Evolutionary conservation across 2,329 filamentous ascomycete genomes (phyloP).

Genomic region (Aspergillus transmontanensis): DNA sequence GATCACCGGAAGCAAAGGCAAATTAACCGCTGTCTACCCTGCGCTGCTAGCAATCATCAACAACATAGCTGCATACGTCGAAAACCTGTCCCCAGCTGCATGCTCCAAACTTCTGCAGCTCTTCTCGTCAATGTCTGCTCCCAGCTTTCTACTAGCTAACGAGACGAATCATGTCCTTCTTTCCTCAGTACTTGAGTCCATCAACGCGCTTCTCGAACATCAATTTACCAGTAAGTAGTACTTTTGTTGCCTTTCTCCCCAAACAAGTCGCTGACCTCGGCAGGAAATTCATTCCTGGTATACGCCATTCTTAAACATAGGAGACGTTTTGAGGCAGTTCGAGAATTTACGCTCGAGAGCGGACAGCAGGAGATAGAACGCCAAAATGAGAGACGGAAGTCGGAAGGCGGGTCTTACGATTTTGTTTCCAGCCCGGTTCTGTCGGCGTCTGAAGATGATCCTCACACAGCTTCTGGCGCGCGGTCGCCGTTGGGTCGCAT

Average conservation of each 20-base stretch:
- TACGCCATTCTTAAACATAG: slow-evolving; percentile 77
- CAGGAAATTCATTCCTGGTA: slow-evolving; percentile 79
- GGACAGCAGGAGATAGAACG: slow-evolving; percentile 89
- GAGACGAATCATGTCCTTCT: slow-evolving; percentile 86
- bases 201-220: slow-evolving; percentile 89
- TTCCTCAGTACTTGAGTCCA: slow-evolving; percentile 79
- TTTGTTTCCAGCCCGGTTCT: slow-evolving; percentile 36
- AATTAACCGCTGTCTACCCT: slow-evolving; percentile 87
- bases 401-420: slow-evolving; percentile 49
- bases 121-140: slow-evolving; percentile 89
- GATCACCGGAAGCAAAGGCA: slow-evolving; percentile 88
- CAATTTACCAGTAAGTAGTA: slow-evolving; percentile 71
- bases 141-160: slow-evolving; percentile 87
- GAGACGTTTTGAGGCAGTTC: slow-evolving; percentile 80
- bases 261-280: slow-evolving; percentile 23
- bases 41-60: slow-evolving; percentile 89
- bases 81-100: slow-evolving; percentile 72
- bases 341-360: slow-evolving; percentile 87
- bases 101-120: slow-evolving; percentile 84
- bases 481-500: slow-evolving; percentile 66
- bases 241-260: background rate
- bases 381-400: slow-evolving; percentile 70
- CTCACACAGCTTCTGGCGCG: slow-evolving; percentile 50
- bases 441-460: slow-evolving; percentile 45
- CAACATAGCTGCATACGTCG: slow-evolving; percentile 84